Percentiles rank a stretch among this genome's conserved stretches.
Conservation (phyloP, 768 basidiomycete species). For the Leucogyrophana mollusca region DNA sequence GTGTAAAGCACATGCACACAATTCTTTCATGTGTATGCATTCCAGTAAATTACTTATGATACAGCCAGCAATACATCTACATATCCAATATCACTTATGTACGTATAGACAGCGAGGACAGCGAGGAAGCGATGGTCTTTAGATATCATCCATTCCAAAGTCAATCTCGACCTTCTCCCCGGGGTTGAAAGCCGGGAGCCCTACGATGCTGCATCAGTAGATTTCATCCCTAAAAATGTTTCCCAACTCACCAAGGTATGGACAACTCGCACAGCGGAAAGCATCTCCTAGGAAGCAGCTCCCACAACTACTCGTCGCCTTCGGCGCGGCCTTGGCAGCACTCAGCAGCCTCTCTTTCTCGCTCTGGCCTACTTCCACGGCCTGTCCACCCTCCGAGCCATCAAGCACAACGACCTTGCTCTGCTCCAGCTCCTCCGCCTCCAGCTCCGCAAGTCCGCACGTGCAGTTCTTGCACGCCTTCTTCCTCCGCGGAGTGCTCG, state of each 20-base stretch:
- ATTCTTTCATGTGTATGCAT: slow-evolving; percentile 52
- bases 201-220: slow-evolving; percentile 38
- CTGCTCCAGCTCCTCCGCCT: slow-evolving; percentile 71
- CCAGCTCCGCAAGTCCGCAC: slow-evolving; percentile 93
- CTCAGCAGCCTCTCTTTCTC: slow-evolving; percentile 66
- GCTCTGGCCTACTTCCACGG: slow-evolving; percentile 52
- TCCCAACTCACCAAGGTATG: slow-evolving; percentile 82
- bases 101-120: slow-evolving; percentile 17
- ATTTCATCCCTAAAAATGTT: not conserved
- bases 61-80: not conserved
- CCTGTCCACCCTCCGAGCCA: slow-evolving; percentile 56
- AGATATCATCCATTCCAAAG: slow-evolving; percentile 88
- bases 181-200: slow-evolving; percentile 96
- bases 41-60: slow-evolving; percentile 18
- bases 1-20: not conserved
- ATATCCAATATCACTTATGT: not conserved
- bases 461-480: slow-evolving; percentile 96
- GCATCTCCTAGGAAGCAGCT: slow-evolving; percentile 98
- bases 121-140: slow-evolving; percentile 15
- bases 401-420: slow-evolving; percentile 70
- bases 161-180: slow-evolving; percentile 96
- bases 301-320: slow-evolving; percentile 95
- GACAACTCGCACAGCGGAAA: slow-evolving; percentile 94
- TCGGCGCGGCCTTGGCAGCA: slow-evolving; percentile 71
- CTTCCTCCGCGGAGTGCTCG: slow-evolving; percentile 62